Evolutionary conservation across 352 stramenopile genomes (phyloP).

Genomic region (Peronospora destructor): DNA sequence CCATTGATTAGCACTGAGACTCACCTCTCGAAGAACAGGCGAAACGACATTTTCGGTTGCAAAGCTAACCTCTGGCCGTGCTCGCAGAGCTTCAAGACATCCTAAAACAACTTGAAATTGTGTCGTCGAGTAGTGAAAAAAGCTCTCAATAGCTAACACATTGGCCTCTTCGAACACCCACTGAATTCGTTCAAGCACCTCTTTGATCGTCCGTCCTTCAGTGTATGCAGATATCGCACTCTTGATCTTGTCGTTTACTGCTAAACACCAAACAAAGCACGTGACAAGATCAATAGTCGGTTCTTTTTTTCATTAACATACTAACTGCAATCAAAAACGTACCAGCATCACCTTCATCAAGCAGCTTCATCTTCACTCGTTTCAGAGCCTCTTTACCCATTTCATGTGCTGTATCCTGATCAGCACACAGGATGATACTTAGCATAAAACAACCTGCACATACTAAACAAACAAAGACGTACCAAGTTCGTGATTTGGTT

Average conservation of each 20-base stretch:
- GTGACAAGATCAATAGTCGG: not conserved
- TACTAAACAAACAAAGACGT: not conserved
- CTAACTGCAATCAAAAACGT: not conserved
- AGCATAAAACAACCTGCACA: not conserved
- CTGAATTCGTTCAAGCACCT: slow-evolving; percentile 29
- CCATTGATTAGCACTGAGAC: not conserved
- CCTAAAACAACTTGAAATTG: slow-evolving; percentile 45
- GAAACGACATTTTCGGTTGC: slow-evolving; percentile 5
- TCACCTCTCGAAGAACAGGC: slow-evolving; percentile 23
- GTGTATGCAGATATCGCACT: slow-evolving; percentile 9
- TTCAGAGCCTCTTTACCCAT: slow-evolving; percentile 24
- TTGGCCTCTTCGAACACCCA: slow-evolving; percentile 42
- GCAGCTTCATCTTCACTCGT: slow-evolving; percentile 29
- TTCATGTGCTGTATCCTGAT: slow-evolving; percentile 29
- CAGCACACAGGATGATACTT: not conserved
- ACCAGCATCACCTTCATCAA: slow-evolving; percentile 27
- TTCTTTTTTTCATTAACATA: slow-evolving; percentile 2
- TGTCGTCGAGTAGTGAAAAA: slow-evolving; percentile 52
- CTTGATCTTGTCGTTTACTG: slow-evolving; percentile 16
- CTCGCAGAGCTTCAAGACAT: slow-evolving; percentile 27
- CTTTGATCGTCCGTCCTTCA: slow-evolving; percentile 6
- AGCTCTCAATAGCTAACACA: slow-evolving; percentile 58
- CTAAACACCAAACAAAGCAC: not conserved
- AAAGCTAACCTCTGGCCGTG: slow-evolving; percentile 9
- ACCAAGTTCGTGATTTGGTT: slow-evolving; percentile 45